These are phyloP conservation scores for Cladophialophora bantiana DNA, from an alignment of 2,329 filamentous ascomycete genomes.

Conservation along the genomic window DNA sequence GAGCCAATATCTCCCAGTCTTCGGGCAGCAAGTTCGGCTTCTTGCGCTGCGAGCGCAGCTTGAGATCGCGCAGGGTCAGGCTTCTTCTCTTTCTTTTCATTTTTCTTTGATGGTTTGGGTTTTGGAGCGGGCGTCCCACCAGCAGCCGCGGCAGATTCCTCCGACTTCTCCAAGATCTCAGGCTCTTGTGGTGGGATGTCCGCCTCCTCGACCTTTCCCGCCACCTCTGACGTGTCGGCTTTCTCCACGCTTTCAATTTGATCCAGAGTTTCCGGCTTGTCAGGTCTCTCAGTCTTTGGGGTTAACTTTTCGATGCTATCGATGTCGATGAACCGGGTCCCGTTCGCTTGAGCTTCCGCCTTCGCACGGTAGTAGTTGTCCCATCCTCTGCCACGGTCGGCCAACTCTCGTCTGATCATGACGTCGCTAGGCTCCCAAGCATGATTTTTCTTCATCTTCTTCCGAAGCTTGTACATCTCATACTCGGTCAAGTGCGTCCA, in stretches of 20 bases:
- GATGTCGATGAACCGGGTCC: conserved; percentile 66
- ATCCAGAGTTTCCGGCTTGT: conserved; percentile 27
- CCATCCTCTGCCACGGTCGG: conserved; percentile 63
- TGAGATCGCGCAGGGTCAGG: conserved; percentile 51
- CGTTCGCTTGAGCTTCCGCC: conserved; percentile 58
- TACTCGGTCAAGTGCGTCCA: conserved; percentile 71
- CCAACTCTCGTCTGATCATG: conserved; percentile 71
- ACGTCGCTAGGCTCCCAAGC: conserved; percentile 72
- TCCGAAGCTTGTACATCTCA: conserved; percentile 71
- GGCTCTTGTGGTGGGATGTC: neutral
- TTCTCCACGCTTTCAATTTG: conserved; percentile 24
- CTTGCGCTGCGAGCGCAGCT: conserved; percentile 52
- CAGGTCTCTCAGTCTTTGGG: conserved; percentile 22
- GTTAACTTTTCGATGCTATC: conserved; percentile 31
- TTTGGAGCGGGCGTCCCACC: conserved; percentile 22
- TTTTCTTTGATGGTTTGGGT: conserved; percentile 54
- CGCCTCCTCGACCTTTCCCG: conserved; percentile 17
- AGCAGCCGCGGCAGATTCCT: neutral
- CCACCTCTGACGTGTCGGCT: conserved; percentile 22
- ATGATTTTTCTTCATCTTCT: conserved; percentile 75
- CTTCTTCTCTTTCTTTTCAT: conserved; percentile 67
- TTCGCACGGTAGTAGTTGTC: conserved; percentile 59
- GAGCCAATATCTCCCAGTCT: conserved; percentile 49
- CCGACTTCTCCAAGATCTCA: conserved; percentile 51
- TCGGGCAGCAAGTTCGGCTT: conserved; percentile 49